These are phyloP conservation scores for Leishmania aethiopica DNA, from an alignment of 208 protist species.

Conservation along the genomic window DNA sequence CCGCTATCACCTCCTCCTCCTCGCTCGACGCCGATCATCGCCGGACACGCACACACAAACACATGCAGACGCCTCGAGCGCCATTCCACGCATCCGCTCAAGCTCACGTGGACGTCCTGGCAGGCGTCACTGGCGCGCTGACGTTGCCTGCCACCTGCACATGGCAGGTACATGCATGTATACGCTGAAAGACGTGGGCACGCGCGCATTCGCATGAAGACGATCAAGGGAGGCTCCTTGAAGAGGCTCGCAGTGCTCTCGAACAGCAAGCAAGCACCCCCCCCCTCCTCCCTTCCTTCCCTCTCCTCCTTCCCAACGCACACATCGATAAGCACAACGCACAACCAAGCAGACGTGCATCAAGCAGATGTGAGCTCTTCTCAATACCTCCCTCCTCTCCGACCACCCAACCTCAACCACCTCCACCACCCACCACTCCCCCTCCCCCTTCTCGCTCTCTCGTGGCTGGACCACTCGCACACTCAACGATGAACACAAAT, in stretches of 20 bases:
- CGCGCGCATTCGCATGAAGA: not conserved
- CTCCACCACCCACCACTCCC: not conserved
- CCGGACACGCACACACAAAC: not conserved
- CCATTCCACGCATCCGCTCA: not conserved
- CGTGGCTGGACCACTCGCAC: not conserved
- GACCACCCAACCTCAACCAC: not conserved
- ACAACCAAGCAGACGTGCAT: not conserved
- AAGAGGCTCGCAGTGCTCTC: not conserved
- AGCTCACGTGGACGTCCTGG: not conserved
- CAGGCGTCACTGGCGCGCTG: not conserved
- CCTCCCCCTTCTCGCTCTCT: not conserved
- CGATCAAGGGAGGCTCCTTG: not conserved
- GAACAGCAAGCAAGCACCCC: not conserved
- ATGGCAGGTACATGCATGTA: not conserved
- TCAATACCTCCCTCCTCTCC: not conserved
- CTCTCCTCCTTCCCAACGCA: too few species aligned
- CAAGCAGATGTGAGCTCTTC: not conserved
- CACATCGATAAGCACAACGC: not conserved
- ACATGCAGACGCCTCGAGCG: not conserved
- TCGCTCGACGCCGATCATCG: not conserved
- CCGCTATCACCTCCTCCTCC: not conserved
- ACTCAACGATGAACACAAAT: not conserved
- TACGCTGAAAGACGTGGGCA: not conserved
- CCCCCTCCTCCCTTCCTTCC: too few species aligned
- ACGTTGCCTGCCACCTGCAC: not conserved